Conservation (phyloP, 768 basidiomycete genomes). For the Kwoniella europaea region DNA sequence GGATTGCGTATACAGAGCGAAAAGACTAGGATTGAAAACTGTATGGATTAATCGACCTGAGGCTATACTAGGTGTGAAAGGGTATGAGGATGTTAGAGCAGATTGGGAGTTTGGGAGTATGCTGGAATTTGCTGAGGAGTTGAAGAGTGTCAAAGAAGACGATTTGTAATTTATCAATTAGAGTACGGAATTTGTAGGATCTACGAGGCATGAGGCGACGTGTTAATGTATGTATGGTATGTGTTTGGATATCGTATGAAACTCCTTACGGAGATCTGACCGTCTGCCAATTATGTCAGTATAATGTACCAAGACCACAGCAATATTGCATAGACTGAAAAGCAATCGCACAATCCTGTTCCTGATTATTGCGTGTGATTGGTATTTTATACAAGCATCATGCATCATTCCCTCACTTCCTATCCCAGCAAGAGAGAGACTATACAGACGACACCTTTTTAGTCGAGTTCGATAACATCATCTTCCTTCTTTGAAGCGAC, state of each 20-base stretch:
- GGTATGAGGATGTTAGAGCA: conserved; percentile 17
- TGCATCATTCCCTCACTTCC: not conserved
- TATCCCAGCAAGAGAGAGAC: too few relatives aligned
- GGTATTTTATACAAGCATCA: not conserved
- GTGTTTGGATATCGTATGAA: too few relatives aligned
- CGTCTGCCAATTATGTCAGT: too few relatives aligned
- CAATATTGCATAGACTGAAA: too few relatives aligned
- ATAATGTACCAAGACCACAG: too few relatives aligned
- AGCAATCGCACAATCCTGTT: not conserved
- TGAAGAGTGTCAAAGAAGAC: conserved; percentile 19
- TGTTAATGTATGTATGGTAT: too few relatives aligned
- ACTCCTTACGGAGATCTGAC: too few relatives aligned
- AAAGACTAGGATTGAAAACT: conserved; percentile 29
- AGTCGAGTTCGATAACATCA: conserved; percentile 55
- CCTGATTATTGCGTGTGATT: not conserved
- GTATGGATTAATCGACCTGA: conserved; percentile 37
- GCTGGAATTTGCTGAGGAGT: conserved; percentile 32
- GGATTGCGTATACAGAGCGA: conserved; percentile 19
- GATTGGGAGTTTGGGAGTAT: conserved; percentile 30
- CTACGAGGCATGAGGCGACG: too few relatives aligned
- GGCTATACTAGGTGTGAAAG: conserved; percentile 25
- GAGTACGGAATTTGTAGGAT: too few relatives aligned
- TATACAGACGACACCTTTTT: conserved; percentile 10
- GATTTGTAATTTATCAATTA: too few relatives aligned
- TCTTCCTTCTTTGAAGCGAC: conserved; percentile 39